Conservation (phyloP, 202 grass and related monocot genomes). For the Bolboschoenoplectus hybrid region DNA sequence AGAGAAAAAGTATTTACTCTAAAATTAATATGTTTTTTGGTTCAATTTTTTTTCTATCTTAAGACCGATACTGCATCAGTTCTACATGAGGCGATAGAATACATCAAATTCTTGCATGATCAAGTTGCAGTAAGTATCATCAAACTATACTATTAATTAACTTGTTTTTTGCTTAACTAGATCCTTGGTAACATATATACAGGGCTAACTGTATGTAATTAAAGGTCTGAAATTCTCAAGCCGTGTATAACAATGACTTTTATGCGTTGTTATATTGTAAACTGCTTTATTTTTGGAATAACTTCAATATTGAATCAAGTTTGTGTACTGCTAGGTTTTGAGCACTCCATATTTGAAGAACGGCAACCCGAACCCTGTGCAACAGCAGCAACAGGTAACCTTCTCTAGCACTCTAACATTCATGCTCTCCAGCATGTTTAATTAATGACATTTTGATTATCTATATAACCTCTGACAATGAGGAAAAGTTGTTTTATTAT, state of each 20-base stretch:
- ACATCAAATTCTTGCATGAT: slow-evolving; percentile 96
- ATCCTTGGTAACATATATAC: not conserved
- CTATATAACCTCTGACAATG: not conserved
- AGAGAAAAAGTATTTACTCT: slow-evolving; percentile 8
- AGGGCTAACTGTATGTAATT: not conserved
- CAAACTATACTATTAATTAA: slow-evolving; percentile 25
- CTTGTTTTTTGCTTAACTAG: slow-evolving; percentile 31
- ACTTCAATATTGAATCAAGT: not conserved
- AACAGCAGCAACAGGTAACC: slow-evolving; percentile 52
- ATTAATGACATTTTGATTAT: not conserved
- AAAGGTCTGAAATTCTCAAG: not conserved
- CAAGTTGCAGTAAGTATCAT: slow-evolving; percentile 81
- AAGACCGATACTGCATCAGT: slow-evolving; percentile 99
- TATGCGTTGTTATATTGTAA: slow-evolving; percentile 24
- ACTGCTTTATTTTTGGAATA: not conserved
- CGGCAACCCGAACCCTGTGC: slow-evolving; percentile 53
- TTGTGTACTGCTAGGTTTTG: slow-evolving; percentile 57
- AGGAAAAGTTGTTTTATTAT: slow-evolving; percentile 1
- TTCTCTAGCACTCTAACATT: not conserved
- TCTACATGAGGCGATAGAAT: slow-evolving; percentile 97
- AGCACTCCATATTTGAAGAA: slow-evolving; percentile 92
- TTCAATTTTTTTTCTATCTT: slow-evolving; percentile 36
- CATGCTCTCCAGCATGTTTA: not conserved
- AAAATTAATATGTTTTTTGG: not conserved
- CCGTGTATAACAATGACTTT: not conserved